A percentile compares a stretch with the other conserved stretches of the same genome.
Evolutionary conservation across 768 basidiomycete species (phyloP).

Genomic region (Pleurotus tuber-regium): DNA sequence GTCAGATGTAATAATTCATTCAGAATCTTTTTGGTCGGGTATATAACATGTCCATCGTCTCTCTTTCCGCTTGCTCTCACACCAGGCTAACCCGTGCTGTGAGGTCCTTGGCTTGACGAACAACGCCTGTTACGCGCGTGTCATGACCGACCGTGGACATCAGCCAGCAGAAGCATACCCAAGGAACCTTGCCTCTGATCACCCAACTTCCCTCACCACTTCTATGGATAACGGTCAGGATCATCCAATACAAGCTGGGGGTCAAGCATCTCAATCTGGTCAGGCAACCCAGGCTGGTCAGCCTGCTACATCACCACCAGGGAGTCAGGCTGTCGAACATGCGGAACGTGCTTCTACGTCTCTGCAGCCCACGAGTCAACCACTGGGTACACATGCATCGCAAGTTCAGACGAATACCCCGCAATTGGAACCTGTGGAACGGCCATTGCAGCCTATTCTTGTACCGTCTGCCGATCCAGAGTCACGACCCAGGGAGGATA

Average conservation of each 20-base stretch:
- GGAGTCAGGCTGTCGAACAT: too few relatives aligned
- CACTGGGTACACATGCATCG: not conserved
- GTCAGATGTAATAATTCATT: too few relatives aligned
- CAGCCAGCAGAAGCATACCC: not conserved
- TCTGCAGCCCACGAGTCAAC: not conserved
- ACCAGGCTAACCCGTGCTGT: not conserved
- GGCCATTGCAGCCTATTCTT: not conserved
- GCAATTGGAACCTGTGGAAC: not conserved
- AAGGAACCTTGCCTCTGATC: not conserved
- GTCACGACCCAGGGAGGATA: not conserved
- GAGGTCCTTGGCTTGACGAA: not conserved
- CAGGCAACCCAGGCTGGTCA: not conserved
- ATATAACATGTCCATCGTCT: not conserved
- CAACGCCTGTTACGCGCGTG: slow-evolving; percentile 7
- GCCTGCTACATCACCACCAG: too few relatives aligned
- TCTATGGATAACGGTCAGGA: slow-evolving; percentile 9
- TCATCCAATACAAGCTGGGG: not conserved
- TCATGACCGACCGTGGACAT: slow-evolving; percentile 3
- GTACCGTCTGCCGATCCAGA: not conserved
- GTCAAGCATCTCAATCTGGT: not conserved
- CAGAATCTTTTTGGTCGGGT: too few relatives aligned
- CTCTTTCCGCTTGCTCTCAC: not conserved
- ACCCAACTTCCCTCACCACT: not conserved
- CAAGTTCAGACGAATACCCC: not conserved
- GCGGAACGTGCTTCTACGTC: too few relatives aligned